phyloP scores from a whole-genome alignment of 2,329 filamentous ascomycete genomes.

The Diaporthe sp. region DNA sequence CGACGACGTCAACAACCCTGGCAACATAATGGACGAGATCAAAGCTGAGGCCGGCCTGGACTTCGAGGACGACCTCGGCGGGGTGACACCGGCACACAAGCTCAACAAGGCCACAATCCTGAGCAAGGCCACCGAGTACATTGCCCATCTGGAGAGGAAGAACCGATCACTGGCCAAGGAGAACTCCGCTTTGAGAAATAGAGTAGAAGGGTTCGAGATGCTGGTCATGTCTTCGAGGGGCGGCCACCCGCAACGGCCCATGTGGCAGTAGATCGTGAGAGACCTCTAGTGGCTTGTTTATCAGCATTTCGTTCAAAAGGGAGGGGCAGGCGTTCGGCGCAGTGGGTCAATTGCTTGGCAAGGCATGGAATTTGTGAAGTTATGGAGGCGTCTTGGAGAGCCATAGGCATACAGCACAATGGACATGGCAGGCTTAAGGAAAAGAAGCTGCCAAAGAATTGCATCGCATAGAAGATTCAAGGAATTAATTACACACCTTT shows the following conservation, averaged over 20 bases:
- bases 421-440: neutral
- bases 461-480: slow-evolving; percentile 5
- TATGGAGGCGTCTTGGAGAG: too few species aligned
- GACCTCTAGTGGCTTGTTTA: neutral
- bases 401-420: neutral
- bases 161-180: slow-evolving; percentile 55
- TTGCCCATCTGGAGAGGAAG: slow-evolving; percentile 45
- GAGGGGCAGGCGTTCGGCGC: neutral
- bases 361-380: too few species aligned
- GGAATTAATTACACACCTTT: neutral
- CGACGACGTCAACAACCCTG: slow-evolving; percentile 41
- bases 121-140: slow-evolving; percentile 53
- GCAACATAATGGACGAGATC: slow-evolving; percentile 40
- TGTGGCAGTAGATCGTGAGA: slow-evolving; percentile 14
- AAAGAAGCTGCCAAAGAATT: neutral
- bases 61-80: slow-evolving; percentile 50
- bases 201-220: slow-evolving; percentile 47
- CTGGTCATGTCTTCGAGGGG: slow-evolving; percentile 42
- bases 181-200: slow-evolving; percentile 54
- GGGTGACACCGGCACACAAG: slow-evolving; percentile 50
- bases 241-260: slow-evolving; percentile 26
- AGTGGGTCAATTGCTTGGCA: neutral
- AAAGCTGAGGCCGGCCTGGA: slow-evolving; percentile 51
- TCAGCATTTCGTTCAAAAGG: neutral
- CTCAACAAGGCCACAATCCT: slow-evolving; percentile 56